Percentiles rank a stretch among this genome's conserved stretches.
Evolutionary conservation across 2,329 filamentous ascomycete genomes (phyloP).

Genomic region (Ciborinia camelliae): DNA sequence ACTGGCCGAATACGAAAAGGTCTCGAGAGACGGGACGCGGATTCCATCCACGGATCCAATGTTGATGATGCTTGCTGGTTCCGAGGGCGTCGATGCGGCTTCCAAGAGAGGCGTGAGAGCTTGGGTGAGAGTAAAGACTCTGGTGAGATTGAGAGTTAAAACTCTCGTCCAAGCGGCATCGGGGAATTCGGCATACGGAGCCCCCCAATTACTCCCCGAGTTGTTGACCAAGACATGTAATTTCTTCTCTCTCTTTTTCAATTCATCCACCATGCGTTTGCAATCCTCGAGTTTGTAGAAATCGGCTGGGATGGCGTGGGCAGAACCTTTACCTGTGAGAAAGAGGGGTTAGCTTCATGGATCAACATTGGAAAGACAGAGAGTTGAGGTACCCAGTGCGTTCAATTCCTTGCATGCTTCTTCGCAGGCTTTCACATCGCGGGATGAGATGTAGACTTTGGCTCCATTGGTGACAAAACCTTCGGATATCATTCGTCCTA

Average conservation of each 20-base stretch:
- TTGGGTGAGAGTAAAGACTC: conserved; percentile 62
- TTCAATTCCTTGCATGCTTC: conserved; percentile 57
- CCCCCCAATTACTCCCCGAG: conserved; percentile 63
- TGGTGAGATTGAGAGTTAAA: conserved; percentile 59
- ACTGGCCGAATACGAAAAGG: conserved; percentile 56
- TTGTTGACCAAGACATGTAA: conserved; percentile 66
- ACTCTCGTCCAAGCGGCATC: conserved; percentile 56
- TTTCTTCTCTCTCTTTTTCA: conserved; percentile 49
- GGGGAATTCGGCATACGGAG: conserved; percentile 56
- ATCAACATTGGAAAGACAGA: not conserved
- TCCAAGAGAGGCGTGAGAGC: conserved; percentile 61
- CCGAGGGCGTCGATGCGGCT: conserved; percentile 42
- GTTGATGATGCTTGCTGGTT: conserved; percentile 59
- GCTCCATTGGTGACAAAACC: conserved; percentile 63
- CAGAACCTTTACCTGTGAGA: conserved; percentile 46
- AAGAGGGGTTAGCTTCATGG: not conserved
- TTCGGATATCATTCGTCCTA: conserved; percentile 65
- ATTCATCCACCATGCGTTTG: conserved; percentile 53
- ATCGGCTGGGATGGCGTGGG: conserved; percentile 59
- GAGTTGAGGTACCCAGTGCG: conserved; percentile 43
- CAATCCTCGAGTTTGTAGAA: conserved; percentile 61
- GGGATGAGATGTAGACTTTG: conserved; percentile 67
- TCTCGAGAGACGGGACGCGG: conserved; percentile 56
- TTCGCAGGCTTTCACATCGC: conserved; percentile 58
- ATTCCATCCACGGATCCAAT: conserved; percentile 63